Evolutionary conservation across 78 protist genomes (phyloP), one percentile per base, ranked within the genome.

Genomic region (Dictyostelium capitatum): DNA sequence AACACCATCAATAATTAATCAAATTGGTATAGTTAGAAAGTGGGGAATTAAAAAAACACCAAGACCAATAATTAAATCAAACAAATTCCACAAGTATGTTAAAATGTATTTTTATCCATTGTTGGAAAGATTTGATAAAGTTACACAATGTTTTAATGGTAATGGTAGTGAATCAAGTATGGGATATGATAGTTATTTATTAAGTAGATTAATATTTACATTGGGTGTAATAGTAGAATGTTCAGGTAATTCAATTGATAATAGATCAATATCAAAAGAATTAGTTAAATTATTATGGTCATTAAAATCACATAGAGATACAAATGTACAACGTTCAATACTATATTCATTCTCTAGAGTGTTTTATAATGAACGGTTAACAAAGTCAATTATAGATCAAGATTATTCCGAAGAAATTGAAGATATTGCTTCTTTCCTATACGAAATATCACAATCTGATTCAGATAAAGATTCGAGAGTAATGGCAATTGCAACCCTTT

Each of bases 381-480:
- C 83, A 23, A 28, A 48, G 25, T 20, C 67, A 17, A 14, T 64
- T 0, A 77, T 87, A 20, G 80, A 74, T n/a, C 73, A 46, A 47
- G 84, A 87, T n/a, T 87, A 77, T 28, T 67, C 79, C 4, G 92
- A 72, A 30, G 93, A 87, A 48, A 20, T 78, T 19, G 93, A 87
- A 77, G 93, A 87, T 30, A 43, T 84, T 20, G 17, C 28, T 11
- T 28, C 43, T n/a, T 84, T 65, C 48, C 17, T 87, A 7, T 77
- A 41, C 20, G 59, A 51, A 10, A 79, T 87, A 15, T 56, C 93
- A 19, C 67, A 87, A 41, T 47, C 79, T 5, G 93, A 87, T 65
- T 41, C 93, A 4, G 93, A 87, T 65, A 87, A 77, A 50, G 93
- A 87, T n/a, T 64, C 59, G 28, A 74, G 93, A 87, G 50, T 87